Evolutionary conservation across 208 protist species (phyloP), one percentile per base, ranked within the genome.

Genomic region (Trypanosomatidae sp.): DNA sequence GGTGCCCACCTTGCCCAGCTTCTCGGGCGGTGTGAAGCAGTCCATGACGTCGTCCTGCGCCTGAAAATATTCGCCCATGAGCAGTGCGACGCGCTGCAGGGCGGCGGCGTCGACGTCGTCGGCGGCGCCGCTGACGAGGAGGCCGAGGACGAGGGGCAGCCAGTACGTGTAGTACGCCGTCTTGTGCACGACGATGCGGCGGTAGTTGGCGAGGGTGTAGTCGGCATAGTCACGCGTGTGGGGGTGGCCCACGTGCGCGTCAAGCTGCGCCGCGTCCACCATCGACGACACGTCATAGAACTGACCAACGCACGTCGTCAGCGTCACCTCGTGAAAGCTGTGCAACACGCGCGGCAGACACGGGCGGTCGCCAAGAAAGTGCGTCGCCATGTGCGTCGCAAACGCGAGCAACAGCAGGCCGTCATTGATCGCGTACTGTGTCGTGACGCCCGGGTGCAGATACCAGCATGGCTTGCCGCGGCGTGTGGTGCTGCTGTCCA

Each of bases 1-100:
- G 11, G 93, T 96, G 6, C 97, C 96, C 41, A 98, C 85, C 69
- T 99, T 99, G 46, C 97, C 97, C 22, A 98, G 83, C 33, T 92
- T 74, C 54, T 90, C 77, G 28, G 94, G 92, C 18, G 92, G 72
- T 37, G 85, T 96, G 56, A 96, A 99, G 56, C 90, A 96, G 71
- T 99, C 97, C 65, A 99, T 92, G 45, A 94, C 96, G 63, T 99
- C 97, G 58, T 99, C 97, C 75, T 97, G 96, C 27, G 96, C 77
- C 68, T 98, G 97, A 58, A 99, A 98, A 61, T 95, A 98, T 60
- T 96, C 86, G 40, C 96, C 96, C 88, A 99, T 97, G 21, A 89
- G 43, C 46, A 97, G 59, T 6, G 92, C 61, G 26, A 97, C 78
- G 30, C 86, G 53, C 39, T 92, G 53, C n/a, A 86, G 67, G 4